phyloP scores from a whole-genome alignment of 371 early-diverging fungal genomes.

The Blastocladiella emersonii region DNA sequence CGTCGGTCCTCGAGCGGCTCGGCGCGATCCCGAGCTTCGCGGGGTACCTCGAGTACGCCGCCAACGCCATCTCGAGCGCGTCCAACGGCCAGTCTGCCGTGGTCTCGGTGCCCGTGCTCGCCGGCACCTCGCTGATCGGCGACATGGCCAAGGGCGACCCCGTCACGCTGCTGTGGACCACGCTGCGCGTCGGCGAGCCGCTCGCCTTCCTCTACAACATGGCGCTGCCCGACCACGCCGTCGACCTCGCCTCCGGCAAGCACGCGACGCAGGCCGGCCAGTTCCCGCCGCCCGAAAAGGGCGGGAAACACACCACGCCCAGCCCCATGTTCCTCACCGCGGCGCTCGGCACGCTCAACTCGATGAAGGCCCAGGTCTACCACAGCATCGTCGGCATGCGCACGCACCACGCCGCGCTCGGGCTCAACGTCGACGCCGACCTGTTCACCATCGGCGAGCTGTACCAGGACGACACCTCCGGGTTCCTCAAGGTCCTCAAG shows the following conservation, averaged over 20 bases:
- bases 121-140: background rate
- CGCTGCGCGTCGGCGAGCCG: constrained; percentile 79
- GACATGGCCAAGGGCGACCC: constrained; percentile 39
- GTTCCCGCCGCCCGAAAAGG: constrained; percentile 48
- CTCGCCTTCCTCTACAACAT: constrained; percentile 73
- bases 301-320: constrained; percentile 29
- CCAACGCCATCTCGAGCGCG: constrained; percentile 7
- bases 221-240: constrained; percentile 26
- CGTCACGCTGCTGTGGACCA: constrained; percentile 66
- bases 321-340: constrained; percentile 1
- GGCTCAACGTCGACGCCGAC: constrained; percentile 56
- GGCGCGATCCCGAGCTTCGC: constrained; percentile 42
- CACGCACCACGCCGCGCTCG: constrained; percentile 24
- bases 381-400: constrained; percentile 61
- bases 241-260: constrained; percentile 47
- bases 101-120: constrained; percentile 12
- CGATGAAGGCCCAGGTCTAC: constrained; percentile 71
- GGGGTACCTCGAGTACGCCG: constrained; percentile 27
- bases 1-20: constrained; percentile 41
- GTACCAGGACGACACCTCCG: constrained; percentile 86
- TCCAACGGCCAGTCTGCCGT: constrained; percentile 17
- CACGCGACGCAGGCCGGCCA: constrained; percentile 25
- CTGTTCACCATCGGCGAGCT: constrained; percentile 76
- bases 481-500: constrained; percentile 79
- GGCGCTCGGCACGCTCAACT: constrained; percentile 48